Evolutionary conservation across 2,329 filamentous ascomycete species (phyloP), one percentile per base, ranked within the genome.

Genomic region (Monosporascus sp.): DNA sequence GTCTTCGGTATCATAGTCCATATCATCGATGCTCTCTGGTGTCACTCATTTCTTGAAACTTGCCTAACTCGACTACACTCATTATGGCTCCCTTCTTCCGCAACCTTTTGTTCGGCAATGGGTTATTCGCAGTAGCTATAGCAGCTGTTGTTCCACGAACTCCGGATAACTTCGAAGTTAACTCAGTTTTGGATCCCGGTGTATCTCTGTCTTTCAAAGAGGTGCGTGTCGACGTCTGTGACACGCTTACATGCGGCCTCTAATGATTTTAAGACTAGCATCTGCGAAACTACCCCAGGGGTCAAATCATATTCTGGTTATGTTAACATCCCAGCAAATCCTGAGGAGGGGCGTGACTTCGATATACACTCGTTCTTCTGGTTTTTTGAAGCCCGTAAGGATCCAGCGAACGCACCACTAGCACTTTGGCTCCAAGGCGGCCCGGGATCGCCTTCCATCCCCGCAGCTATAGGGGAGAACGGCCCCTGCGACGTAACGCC

Each of bases 361-460:
- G 26, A 44, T 22, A 50, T 53, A 5, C 37, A 50, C 20, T 45
- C 48, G 35, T 50, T 50, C 51, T 53, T 53, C 48, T 78, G 84
- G 43, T 52, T 48, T 37, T 52, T 52, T 58, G 81, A 85, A 59
- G 72, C 81, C 14, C 72, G 79, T 2, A 72, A 78, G 49, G 68
- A 77, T 55, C 72, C 80, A 1, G 60, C 63, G 6, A 78, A 76
- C 45, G 80, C 80, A 2, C 82, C 81, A 0, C 66, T 85, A 28
- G 78, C 79, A 0, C 77, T 84, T n/a, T 86, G 80, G 76, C 76
- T 86, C 63, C 80, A 82, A 52, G 80, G 81, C 17, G 83, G 84
- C 0, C 82, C 83, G 2, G 83, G 82, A 9, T 74, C 74, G 7
- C 77, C 74, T 17, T 82, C 78, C 8, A 77, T 85, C 72, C 77